phyloP scores from a whole-genome alignment of 345 rosid genomes.

The Eucalyptus melliodora region DNA sequence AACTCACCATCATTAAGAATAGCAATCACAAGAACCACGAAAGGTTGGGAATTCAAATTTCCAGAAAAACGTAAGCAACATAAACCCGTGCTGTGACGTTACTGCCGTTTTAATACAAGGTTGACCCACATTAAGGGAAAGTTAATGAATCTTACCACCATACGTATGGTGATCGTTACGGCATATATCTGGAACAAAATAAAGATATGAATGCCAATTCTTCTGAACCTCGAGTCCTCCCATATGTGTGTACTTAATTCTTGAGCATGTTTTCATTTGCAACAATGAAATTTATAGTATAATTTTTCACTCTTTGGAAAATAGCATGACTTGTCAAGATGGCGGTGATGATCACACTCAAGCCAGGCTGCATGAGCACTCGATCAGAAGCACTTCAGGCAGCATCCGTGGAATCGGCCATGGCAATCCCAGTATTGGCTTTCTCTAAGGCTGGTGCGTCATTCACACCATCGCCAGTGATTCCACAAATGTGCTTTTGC shows the following conservation, averaged over 20 bases:
- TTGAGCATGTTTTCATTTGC: neutral
- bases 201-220: neutral
- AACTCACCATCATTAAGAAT: neutral
- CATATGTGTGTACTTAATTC: neutral
- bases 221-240: neutral
- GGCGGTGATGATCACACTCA: neutral
- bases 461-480: constrained; percentile 63
- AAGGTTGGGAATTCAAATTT: neutral
- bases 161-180: neutral
- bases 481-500: constrained; percentile 42
- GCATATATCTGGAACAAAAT: neutral
- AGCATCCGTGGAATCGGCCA: neutral
- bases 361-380: neutral
- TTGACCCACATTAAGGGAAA: neutral
- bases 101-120: neutral
- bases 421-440: constrained; percentile 64
- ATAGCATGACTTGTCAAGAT: neutral
- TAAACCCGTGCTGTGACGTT: neutral
- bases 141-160: neutral
- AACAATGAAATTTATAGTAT: neutral
- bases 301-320: neutral
- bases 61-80: neutral
- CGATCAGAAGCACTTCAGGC: neutral
- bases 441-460: constrained; percentile 56
- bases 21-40: neutral